Evolutionary conservation across 306 rosid species (phyloP).

Genomic region (Ammopiptanthus mongolicus): DNA sequence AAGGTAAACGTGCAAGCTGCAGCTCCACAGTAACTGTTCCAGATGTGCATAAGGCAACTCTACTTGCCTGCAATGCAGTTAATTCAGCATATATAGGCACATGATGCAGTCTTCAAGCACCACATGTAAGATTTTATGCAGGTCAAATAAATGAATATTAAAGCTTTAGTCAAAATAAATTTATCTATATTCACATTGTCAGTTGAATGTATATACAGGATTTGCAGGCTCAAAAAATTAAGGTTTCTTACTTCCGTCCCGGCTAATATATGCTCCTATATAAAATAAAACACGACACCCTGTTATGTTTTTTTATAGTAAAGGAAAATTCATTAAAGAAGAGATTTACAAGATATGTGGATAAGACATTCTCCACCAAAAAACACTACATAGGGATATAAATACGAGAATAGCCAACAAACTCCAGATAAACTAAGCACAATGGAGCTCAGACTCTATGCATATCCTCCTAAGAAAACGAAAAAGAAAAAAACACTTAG

Average conservation of each 20-base stretch:
- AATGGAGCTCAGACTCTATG: too few relatives aligned
- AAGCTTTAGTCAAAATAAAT: not conserved
- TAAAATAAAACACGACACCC: not conserved
- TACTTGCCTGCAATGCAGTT: conserved; percentile 65
- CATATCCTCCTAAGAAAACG: too few relatives aligned
- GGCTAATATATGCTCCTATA: not conserved
- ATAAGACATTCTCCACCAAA: too few relatives aligned
- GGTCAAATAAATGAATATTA: not conserved
- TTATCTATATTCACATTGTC: not conserved
- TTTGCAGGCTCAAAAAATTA: not conserved
- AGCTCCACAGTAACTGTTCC: conserved; percentile 82
- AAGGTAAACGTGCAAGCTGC: conserved; percentile 85
- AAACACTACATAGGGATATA: too few relatives aligned
- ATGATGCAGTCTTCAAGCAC: conserved; percentile 12
- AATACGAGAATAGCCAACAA: too few relatives aligned
- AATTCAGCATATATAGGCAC: conserved; percentile 8
- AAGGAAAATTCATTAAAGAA: too few relatives aligned
- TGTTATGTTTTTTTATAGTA: not conserved
- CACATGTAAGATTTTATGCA: not conserved
- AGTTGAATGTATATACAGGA: not conserved
- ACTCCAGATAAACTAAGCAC: too few relatives aligned
- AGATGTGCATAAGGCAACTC: conserved; percentile 79
- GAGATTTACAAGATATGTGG: too few relatives aligned
- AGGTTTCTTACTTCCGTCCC: not conserved
- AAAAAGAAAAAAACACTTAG: too few relatives aligned